Evolutionary conservation across 208 protist species (phyloP), one percentile per base, ranked within the genome.

Genomic region (Herpetomonas tarakana): DNA sequence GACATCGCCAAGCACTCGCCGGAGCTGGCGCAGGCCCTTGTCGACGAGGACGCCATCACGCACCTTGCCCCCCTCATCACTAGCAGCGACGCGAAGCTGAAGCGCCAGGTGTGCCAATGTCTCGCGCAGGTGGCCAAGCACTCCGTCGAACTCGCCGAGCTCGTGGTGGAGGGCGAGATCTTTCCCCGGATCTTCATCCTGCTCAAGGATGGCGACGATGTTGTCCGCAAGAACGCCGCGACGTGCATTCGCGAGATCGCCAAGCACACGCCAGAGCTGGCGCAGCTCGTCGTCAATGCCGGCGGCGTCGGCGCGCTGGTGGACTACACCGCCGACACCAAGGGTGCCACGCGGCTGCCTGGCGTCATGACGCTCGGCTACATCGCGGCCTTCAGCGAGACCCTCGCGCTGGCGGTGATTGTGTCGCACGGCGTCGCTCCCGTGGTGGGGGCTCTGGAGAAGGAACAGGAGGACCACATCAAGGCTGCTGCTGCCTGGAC

Each of bases 351-450:
- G 30, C 79, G 92, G 3, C 75, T 99, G 44, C 96, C 97, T 7
- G 98, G 96, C 56, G 95, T 99, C 65, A 99, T 99, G 97, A 96
- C 97, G 7, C 86, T 99, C 24, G 98, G 98, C 27, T 99, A 98
- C 78, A 98, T 99, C 62, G 82, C 96, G 22, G 97, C 98, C 47
- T 99, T 98, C 77, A 97, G 90, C 18, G 97, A 99, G 71, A 98
- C 97, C 3, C 80, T 99, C 11, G 98, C 98, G 12, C 78, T 98
- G 44, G 83, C 93, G 24, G 91, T 99, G 26, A 97, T 99, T 64
- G 92, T 97, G 7, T 78, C 86, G 3, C 92, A 97, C 60, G 97
- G 94, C 27, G 91, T 99, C 29, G 63, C 73, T 25, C 95, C 97
- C 0, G 74, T 99, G 1, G 88, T 93, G 6, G 68, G 94, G 35